Evolutionary conservation across 805 yeast genomes (phyloP), one percentile per base, ranked within the genome.

Genomic region (Zygotorulaspora chibaensis): DNA sequence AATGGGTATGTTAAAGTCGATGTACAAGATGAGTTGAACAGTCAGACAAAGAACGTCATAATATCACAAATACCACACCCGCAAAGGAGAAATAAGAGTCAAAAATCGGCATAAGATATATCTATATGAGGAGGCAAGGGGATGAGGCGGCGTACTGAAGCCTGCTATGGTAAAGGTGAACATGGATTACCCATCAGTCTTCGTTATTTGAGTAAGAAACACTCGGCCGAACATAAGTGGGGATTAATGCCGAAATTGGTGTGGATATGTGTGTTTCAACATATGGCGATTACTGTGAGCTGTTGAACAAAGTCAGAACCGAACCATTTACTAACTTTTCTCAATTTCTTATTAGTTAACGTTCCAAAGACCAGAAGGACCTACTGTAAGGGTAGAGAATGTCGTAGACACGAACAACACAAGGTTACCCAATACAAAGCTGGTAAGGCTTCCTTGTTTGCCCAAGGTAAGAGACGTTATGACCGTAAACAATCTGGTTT

Each of bases 381-480:
- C 76, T 93, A 86, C 89, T 93, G 99, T 83, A 91, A 90, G 81
- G 97, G 97, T 81, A 93, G 87, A 82, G 82, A 81, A 73, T 93
- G 99, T 84, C 87, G 95, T 72, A 88, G 89, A 80, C 99, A 93
- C 93, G 91, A 98, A 71, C 97, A 89, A 80, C 99, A 93, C 95
- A 93, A 91, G 84, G 99, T 93, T 72, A 91, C 99, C 77, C 99
- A 93, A 83, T 93, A 93, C 95, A 93, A 93, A 79, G 96, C 98
- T 74, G 99, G 99, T 80, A 93, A 93, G 83, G 98, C 99, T 74
- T 91, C 98, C 61, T 84, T 90, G 69, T 89, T 83, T 73, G 96
- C 98, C 67, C 98, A 93, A 81, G 99, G 99, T 85, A 93, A 95
- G 91, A 89, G 99, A 84, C 90, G 99, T 83, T 93, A 93, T 82